These are phyloP conservation scores for Aegle marmelos DNA, from an alignment of 345 rosid genomes.

Conservation along the genomic window DNA sequence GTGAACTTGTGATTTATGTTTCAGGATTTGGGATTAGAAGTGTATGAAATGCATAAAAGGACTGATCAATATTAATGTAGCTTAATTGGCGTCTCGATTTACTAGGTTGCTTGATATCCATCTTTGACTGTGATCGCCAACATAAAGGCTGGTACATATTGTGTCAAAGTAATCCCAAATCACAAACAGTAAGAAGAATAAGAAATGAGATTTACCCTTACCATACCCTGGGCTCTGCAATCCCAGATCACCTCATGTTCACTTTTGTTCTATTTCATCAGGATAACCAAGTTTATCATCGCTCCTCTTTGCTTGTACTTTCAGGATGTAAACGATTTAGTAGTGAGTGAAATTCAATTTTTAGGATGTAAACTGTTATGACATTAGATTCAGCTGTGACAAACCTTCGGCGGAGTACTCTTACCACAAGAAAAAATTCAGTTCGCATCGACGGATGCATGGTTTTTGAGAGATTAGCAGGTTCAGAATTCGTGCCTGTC, in stretches of 20 bases:
- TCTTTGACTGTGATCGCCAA: background rate
- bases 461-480: too few relatives aligned
- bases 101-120: background rate
- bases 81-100: background rate
- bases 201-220: background rate
- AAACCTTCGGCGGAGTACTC: too few relatives aligned
- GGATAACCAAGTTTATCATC: background rate
- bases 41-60: background rate
- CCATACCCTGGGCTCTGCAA: background rate
- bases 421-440: too few relatives aligned
- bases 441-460: too few relatives aligned
- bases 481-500: too few relatives aligned
- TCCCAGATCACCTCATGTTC: background rate
- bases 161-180: too few relatives aligned
- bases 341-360: too few relatives aligned
- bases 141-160: background rate
- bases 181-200: background rate
- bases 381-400: too few relatives aligned
- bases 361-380: too few relatives aligned
- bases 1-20: background rate
- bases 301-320: background rate
- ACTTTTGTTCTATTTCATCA: background rate
- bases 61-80: background rate
- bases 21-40: background rate
- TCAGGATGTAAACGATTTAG: too few relatives aligned